Evolutionary conservation across 495 filamentous ascomycete genomes (phyloP).

Genomic region (Coniosporium apollinis): DNA sequence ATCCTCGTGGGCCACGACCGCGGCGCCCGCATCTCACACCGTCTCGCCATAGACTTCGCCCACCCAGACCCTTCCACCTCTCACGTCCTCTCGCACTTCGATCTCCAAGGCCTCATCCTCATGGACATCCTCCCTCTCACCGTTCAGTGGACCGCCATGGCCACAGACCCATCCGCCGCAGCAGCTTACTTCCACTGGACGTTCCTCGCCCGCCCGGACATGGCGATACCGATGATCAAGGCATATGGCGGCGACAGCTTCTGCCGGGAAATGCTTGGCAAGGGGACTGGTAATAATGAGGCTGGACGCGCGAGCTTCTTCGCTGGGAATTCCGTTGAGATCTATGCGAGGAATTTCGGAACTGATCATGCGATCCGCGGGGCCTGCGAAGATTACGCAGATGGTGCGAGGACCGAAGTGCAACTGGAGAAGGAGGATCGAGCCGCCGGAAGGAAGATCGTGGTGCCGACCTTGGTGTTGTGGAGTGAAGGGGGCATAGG

Average conservation of each 20-base stretch:
- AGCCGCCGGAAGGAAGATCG: too few relatives aligned
- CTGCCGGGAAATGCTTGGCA: slow-evolving; percentile 1
- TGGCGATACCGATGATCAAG: slow-evolving; percentile 7
- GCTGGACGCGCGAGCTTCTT: slow-evolving; percentile 2
- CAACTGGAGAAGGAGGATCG: too few relatives aligned
- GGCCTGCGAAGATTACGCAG: too few relatives aligned
- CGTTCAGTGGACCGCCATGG: slow-evolving; percentile 8
- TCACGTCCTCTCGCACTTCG: too few relatives aligned
- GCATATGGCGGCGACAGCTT: slow-evolving; percentile 6
- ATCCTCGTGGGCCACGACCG: slow-evolving; percentile 13
- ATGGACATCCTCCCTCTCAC: slow-evolving; percentile 12
- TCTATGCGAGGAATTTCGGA: too few relatives aligned
- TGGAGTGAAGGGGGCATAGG: too few relatives aligned
- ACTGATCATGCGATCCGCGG: too few relatives aligned
- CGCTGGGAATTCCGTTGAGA: too few relatives aligned
- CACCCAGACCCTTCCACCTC: too few relatives aligned
- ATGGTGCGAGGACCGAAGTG: too few relatives aligned
- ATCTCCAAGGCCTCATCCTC: slow-evolving; percentile 9
- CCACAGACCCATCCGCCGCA: slow-evolving; percentile 7
- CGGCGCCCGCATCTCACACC: slow-evolving; percentile 10
- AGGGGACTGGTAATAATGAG: slow-evolving; percentile 3
- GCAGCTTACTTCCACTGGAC: slow-evolving; percentile 13
- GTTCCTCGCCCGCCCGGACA: slow-evolving; percentile 9
- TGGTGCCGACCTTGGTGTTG: too few relatives aligned
- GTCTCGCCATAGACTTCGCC: slow-evolving; percentile 7